phyloP scores from a whole-genome alignment of 805 yeast species.

The Saccharomycopsis babjevae region DNA sequence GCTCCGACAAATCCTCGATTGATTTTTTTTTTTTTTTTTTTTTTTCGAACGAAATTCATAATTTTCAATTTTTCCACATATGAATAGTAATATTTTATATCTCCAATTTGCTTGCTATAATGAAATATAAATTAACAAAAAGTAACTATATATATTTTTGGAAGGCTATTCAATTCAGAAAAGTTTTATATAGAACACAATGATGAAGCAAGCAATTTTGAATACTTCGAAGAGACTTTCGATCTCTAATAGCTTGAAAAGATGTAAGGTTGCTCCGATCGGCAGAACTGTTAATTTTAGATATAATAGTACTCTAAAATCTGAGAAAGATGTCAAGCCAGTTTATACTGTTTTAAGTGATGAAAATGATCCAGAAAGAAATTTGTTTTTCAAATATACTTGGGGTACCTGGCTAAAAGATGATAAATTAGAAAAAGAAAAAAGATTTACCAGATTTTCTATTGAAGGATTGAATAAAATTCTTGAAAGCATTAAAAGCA shows the following conservation, averaged over 20 bases:
- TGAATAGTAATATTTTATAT: not conserved
- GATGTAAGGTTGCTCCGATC: not conserved
- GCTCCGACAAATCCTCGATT: not conserved
- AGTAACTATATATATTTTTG: too few species aligned
- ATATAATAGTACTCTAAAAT: slow-evolving; percentile 11
- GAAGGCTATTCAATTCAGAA: not conserved
- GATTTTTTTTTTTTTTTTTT: not conserved
- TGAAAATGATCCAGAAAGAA: slow-evolving; percentile 56
- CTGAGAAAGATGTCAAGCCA: slow-evolving; percentile 28
- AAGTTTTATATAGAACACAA: not conserved
- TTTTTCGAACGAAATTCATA: not conserved
- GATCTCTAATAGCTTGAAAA: not conserved
- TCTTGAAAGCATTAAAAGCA: slow-evolving; percentile 31
- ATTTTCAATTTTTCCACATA: not conserved
- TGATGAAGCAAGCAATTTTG: not conserved
- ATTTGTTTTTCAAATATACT: slow-evolving; percentile 70
- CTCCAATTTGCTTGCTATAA: too few species aligned
- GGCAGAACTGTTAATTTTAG: not conserved
- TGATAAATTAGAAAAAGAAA: slow-evolving; percentile 62
- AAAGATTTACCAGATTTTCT: slow-evolving; percentile 73
- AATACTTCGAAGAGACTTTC: not conserved
- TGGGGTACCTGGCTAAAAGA: slow-evolving; percentile 95
- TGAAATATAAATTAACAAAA: too few species aligned
- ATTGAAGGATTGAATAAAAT: slow-evolving; percentile 61
- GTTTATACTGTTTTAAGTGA: slow-evolving; percentile 45